These are phyloP conservation scores for Citrus cavaleriei DNA, from an alignment of 345 rosid species.

Conservation along the genomic window DNA sequence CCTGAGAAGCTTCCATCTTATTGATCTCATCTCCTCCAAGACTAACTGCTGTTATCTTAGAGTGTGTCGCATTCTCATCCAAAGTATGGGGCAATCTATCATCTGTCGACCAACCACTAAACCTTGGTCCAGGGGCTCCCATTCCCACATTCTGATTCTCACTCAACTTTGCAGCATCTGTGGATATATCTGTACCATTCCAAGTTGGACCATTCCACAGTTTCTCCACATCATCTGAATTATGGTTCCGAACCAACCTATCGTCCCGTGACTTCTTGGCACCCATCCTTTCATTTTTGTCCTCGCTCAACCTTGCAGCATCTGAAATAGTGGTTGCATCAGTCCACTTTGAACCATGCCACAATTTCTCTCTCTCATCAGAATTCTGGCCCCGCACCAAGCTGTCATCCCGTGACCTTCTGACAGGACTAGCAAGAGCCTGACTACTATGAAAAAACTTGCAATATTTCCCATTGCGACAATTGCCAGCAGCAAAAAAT, in stretches of 20 bases:
- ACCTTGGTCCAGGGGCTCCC: slow-evolving; percentile 27
- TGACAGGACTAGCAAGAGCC: slow-evolving; percentile 50
- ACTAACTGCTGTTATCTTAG: slow-evolving; percentile 19
- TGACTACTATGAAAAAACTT: slow-evolving; percentile 67
- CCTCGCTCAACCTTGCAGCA: slow-evolving; percentile 29
- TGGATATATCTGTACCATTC: slow-evolving; percentile 3
- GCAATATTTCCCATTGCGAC: slow-evolving; percentile 79
- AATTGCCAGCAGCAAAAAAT: slow-evolving; percentile 74
- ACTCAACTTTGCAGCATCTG: slow-evolving; percentile 31
- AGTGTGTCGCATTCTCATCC: slow-evolving; percentile 19
- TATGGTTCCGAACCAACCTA: slow-evolving; percentile 28
- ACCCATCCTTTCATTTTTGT: slow-evolving; percentile 27
- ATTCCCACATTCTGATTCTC: slow-evolving; percentile 29
- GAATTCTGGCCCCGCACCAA: slow-evolving; percentile 26
- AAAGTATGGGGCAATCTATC: slow-evolving; percentile 30
- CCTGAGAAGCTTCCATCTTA: slow-evolving; percentile 19
- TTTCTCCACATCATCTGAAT: slow-evolving; percentile 34
- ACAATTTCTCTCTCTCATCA: slow-evolving; percentile 28
- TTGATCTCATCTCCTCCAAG: slow-evolving; percentile 22
- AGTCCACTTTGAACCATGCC: slow-evolving; percentile 18
- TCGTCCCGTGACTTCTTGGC: slow-evolving; percentile 34
- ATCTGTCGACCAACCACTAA: slow-evolving; percentile 31
- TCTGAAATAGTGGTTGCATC: slow-evolving; percentile 19
- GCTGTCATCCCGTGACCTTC: slow-evolving; percentile 42
- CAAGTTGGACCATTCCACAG: slow-evolving; percentile 15